Percentiles rank a stretch among this genome's conserved stretches.
Conservation (phyloP, 352 stramenopile species). For the Phytophthora pseudosyringae region DNA sequence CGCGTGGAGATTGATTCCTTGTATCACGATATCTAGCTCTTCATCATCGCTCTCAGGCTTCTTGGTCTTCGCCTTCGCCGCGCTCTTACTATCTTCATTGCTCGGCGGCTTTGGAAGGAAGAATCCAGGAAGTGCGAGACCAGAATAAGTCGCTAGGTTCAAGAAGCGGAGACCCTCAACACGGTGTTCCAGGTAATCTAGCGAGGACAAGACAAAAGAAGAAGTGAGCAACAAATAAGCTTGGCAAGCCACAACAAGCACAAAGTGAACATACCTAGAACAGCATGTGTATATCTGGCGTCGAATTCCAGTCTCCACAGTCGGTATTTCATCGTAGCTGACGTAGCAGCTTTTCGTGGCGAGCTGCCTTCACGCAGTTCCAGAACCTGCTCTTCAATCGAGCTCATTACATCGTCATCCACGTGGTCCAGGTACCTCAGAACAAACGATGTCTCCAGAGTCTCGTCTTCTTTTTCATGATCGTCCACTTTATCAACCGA, state of each 20-base stretch:
- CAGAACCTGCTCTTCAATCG: conserved; percentile 35
- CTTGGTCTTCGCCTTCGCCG: conserved; percentile 9
- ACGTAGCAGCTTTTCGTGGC: conserved; percentile 13
- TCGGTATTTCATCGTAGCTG: conserved; percentile 34
- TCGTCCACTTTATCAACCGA: conserved; percentile 1
- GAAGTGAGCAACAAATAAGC: conserved; percentile 2
- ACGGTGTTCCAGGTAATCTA: conserved; percentile 54
- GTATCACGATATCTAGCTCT: conserved; percentile 39
- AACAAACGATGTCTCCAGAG: conserved; percentile 67
- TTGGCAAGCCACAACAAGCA: background rate
- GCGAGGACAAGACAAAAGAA: conserved; percentile 4
- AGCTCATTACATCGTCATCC: conserved; percentile 36
- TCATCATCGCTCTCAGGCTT: conserved; percentile 8
- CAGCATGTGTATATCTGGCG: conserved; percentile 57
- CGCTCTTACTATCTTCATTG: conserved; percentile 23
- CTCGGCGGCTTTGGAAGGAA: conserved; percentile 50
- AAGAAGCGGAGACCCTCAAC: conserved; percentile 56
- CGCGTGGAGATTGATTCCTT: conserved; percentile 50
- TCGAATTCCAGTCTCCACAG: conserved; percentile 86
- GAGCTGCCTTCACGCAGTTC: conserved; percentile 5
- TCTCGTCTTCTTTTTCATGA: conserved; percentile 19
- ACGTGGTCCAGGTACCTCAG: conserved; percentile 69
- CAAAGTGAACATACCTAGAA: conserved; percentile 51
- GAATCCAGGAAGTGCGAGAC: conserved; percentile 64
- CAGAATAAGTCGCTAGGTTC: conserved; percentile 41